Evolutionary conservation across 805 yeast species (phyloP).

Genomic region (Kuraishia piskuri): DNA sequence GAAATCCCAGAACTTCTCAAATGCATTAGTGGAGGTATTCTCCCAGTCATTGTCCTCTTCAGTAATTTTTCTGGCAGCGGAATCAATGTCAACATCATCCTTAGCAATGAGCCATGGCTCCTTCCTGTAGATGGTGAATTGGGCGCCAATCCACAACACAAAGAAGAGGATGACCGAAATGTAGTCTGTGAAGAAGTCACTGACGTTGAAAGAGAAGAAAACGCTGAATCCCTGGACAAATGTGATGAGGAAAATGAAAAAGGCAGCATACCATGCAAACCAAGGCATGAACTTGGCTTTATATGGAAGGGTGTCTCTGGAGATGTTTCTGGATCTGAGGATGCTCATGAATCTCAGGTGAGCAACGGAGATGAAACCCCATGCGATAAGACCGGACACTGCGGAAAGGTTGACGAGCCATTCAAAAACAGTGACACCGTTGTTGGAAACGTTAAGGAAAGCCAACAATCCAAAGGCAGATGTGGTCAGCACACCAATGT

Average conservation of each 20-base stretch:
- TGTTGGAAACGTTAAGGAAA: conserved; percentile 56
- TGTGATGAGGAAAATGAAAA: conserved; percentile 44
- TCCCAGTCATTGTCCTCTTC: conserved; percentile 42
- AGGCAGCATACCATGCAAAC: conserved; percentile 53
- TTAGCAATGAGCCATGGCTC: conserved; percentile 35
- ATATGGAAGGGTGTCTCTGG: conserved; percentile 64
- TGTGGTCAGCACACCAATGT: conserved; percentile 42
- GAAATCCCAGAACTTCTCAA: conserved; percentile 48
- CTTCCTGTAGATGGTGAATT: conserved; percentile 44
- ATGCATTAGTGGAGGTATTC: conserved; percentile 40
- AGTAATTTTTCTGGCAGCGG: conserved; percentile 58
- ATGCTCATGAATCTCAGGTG: conserved; percentile 67
- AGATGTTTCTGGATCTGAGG: conserved; percentile 51
- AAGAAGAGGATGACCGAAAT: conserved; percentile 57
- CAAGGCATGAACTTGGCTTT: conserved; percentile 66
- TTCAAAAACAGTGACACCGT: conserved; percentile 48
- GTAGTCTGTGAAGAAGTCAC: conserved; percentile 61
- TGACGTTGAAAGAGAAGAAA: conserved; percentile 46
- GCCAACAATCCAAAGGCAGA: conserved; percentile 54
- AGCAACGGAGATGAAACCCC: conserved; percentile 57
- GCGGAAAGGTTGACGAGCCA: conserved; percentile 69
- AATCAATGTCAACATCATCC: conserved; percentile 61
- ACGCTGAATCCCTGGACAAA: conserved; percentile 67
- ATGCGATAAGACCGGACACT: conserved; percentile 65
- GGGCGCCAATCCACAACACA: conserved; percentile 38